Conservation (phyloP, 164 flowering plant species). For the Chloranthus sessilifolius region DNA sequence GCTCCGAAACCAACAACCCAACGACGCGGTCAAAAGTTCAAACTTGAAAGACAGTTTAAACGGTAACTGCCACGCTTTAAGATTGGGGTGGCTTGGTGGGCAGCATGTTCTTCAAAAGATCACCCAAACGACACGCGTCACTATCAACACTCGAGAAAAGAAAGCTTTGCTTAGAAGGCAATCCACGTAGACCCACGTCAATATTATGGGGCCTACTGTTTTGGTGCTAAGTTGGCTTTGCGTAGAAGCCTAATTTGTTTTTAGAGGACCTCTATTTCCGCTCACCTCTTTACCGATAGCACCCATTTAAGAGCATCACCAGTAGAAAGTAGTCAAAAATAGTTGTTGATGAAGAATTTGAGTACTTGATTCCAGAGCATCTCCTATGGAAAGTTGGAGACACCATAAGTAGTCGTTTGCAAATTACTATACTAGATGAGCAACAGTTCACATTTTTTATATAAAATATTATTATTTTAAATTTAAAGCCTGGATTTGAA, state of each 20-base stretch:
- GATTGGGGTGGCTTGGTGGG: background rate
- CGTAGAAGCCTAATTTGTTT: too few relatives aligned
- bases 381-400: background rate
- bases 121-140: too few relatives aligned
- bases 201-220: background rate
- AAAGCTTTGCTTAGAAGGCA: slow-evolving; percentile 25
- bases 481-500: too few relatives aligned
- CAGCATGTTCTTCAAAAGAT: background rate
- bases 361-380: background rate
- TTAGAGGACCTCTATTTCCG: background rate
- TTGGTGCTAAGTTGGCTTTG: background rate
- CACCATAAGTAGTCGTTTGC: too few relatives aligned
- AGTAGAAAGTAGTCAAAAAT: too few relatives aligned
- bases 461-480: too few relatives aligned
- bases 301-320: too few relatives aligned
- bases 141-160: too few relatives aligned
- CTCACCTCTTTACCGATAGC: background rate
- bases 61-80: background rate
- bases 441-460: too few relatives aligned
- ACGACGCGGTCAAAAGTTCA: background rate
- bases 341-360: too few relatives aligned
- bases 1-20: background rate
- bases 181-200: slow-evolving; percentile 7
- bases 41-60: background rate
- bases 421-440: too few relatives aligned